These are phyloP conservation scores for Rhipidocladum racemiflorum DNA, from an alignment of 176 grass and related monocot species.

Conservation along the genomic window DNA sequence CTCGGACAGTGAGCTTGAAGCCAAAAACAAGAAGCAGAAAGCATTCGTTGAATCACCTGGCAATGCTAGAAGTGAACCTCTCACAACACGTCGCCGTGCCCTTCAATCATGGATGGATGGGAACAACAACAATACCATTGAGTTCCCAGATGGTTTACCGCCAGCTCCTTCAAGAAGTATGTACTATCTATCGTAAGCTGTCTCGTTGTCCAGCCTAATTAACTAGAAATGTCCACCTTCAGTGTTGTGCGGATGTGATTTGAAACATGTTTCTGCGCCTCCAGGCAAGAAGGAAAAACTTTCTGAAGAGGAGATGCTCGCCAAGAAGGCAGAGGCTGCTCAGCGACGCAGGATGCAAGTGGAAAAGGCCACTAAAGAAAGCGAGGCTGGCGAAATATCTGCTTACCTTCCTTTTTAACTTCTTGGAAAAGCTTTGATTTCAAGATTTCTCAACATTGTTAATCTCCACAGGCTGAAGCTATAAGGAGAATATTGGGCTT, in stretches of 20 bases:
- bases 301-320: slow-evolving; percentile 59
- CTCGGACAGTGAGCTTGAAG: slow-evolving; percentile 45
- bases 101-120: slow-evolving; percentile 76
- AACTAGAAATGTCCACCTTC: background rate
- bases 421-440: background rate
- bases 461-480: slow-evolving; percentile 65
- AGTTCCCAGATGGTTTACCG: slow-evolving; percentile 66
- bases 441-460: background rate
- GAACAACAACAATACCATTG: slow-evolving; percentile 43
- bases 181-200: background rate
- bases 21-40: slow-evolving; percentile 41
- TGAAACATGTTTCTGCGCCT: slow-evolving; percentile 9
- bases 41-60: slow-evolving; percentile 15
- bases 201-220: background rate
- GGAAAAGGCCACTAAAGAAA: slow-evolving; percentile 73
- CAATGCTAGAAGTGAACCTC: slow-evolving; percentile 50
- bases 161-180: slow-evolving; percentile 62
- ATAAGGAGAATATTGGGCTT: slow-evolving; percentile 91
- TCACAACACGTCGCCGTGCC: slow-evolving; percentile 68
- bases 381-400: slow-evolving; percentile 38
- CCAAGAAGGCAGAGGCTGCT: slow-evolving; percentile 77
- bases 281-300: slow-evolving; percentile 72
- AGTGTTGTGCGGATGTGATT: background rate
- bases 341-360: slow-evolving; percentile 72
- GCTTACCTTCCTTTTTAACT: background rate